Evolutionary conservation across 2,329 filamentous ascomycete species (phyloP), one percentile per base, ranked within the genome.

Genomic region (Colletotrichum sp.): DNA sequence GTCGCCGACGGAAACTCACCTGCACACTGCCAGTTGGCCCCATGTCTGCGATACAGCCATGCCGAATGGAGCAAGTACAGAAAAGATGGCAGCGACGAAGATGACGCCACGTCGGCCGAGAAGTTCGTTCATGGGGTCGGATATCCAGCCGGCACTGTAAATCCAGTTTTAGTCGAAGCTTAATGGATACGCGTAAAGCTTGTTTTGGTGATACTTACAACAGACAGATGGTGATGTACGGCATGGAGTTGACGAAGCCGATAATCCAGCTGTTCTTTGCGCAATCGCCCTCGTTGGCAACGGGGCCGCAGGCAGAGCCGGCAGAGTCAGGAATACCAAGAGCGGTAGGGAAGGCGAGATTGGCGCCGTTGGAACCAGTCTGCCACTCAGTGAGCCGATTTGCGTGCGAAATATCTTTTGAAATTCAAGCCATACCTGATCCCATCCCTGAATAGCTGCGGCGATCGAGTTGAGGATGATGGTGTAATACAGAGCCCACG

Each of bases 91-190:
- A 8, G 89, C 88, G 61, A 93, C 81, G 80, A 93, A 94, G 76
- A 94, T 94, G 61, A 91, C 90, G 13, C 92, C 91, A 67, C 92
- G 90, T 52, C 92, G 91, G 48, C 92, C 92, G 32, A 92, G 78
- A 13, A 84, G 84, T 55, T 90, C 84, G 79, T 94, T 94, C 15
- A 91, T 79, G 1, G 92, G 92, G 70, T 93, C 92, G 0, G 91
- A 92, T 7, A 92, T 83, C 92, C 91, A 93, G 73, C 89, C 88
- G 26, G 90, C 90, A 78, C 87, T 88, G 64, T n/a, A 24, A 32
- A 7, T 6, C 15, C 16, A 21, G 36, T 28, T 36, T 63, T 63
- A 70, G 67, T 28, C 16, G 21, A 52, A 60, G 10, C 34, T 61
- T n/a, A 13, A n/a, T 43, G 55, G 73, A 70, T 65, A 60, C 71